phyloP scores from a whole-genome alignment of 495 filamentous ascomycete species.

The Margaritispora aquatica region DNA sequence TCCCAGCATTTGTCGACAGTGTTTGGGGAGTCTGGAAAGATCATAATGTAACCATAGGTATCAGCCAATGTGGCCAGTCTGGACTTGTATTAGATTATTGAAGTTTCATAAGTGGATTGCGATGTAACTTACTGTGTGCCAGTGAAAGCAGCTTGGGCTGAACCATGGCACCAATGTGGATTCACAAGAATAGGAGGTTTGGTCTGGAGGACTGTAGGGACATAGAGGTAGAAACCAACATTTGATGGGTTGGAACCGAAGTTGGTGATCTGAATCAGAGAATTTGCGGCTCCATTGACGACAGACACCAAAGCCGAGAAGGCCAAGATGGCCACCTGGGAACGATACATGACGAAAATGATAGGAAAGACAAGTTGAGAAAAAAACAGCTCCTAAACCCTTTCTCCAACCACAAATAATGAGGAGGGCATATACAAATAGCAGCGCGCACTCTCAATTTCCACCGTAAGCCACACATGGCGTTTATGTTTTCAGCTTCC shows the following conservation, averaged over 20 bases:
- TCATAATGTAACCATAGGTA: constrained; percentile 48
- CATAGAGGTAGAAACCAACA: constrained; percentile 48
- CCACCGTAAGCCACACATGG: neutral
- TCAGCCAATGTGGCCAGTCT: constrained; percentile 42
- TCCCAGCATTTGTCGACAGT: constrained; percentile 50
- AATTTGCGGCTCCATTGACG: constrained; percentile 8
- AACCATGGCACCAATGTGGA: constrained; percentile 51
- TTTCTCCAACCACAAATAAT: too few species aligned
- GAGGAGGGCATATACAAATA: neutral
- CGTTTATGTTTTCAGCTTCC: neutral
- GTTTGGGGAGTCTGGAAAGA: constrained; percentile 44
- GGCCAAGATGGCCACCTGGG: neutral
- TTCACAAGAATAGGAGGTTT: constrained; percentile 50
- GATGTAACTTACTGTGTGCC: constrained; percentile 26
- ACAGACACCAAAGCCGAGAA: constrained; percentile 7
- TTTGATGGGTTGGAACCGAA: constrained; percentile 45
- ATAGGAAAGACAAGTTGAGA: neutral
- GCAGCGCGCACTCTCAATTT: neutral
- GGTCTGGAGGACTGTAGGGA: constrained; percentile 42
- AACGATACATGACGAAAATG: neutral
- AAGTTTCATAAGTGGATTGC: neutral
- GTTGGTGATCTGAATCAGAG: constrained; percentile 28
- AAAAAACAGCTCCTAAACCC: neutral
- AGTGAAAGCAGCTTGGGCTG: constrained; percentile 41
- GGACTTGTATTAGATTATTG: neutral